Percentiles rank a stretch among this genome's conserved stretches.
phyloP scores from a whole-genome alignment of 1,139 yeast genomes.

The Saccharomyces hybrid region DNA sequence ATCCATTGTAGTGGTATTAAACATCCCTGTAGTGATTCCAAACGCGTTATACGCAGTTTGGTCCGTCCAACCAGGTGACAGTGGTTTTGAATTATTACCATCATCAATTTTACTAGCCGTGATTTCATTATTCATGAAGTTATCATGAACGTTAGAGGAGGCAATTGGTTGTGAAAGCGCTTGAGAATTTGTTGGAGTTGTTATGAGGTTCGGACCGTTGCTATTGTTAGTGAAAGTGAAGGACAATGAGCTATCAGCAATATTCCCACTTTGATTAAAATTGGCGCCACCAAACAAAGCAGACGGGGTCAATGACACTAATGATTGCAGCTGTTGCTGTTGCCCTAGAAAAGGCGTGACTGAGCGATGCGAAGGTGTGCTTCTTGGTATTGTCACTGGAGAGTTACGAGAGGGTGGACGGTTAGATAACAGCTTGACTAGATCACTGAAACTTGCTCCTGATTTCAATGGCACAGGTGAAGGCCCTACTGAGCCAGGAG shows the following conservation, averaged over 20 bases:
- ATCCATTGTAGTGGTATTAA: conserved; percentile 26
- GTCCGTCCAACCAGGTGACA: conserved; percentile 15
- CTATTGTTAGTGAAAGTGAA: not conserved
- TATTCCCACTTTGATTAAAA: not conserved
- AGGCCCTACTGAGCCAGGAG: not conserved
- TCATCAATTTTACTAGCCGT: not conserved
- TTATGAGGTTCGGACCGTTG: not conserved
- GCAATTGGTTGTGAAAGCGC: not conserved
- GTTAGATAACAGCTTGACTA: conserved; percentile 13
- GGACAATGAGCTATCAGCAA: not conserved
- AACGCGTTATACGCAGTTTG: conserved; percentile 14
- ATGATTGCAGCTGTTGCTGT: not conserved
- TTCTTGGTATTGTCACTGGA: not conserved
- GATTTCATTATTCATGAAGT: not conserved
- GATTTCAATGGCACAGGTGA: conserved; percentile 8
- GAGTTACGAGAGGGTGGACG: not conserved
- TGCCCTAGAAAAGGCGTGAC: not conserved
- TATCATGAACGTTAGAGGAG: not conserved
- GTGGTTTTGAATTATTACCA: not conserved
- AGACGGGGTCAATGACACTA: not conserved
- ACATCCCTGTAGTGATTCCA: conserved; percentile 14
- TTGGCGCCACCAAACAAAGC: not conserved
- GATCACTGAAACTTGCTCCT: conserved; percentile 15
- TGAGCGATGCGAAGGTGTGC: not conserved
- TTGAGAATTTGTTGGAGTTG: not conserved